These are phyloP conservation scores for Crataegus laevigata DNA, from an alignment of 306 rosid genomes.

Conservation along the genomic window DNA sequence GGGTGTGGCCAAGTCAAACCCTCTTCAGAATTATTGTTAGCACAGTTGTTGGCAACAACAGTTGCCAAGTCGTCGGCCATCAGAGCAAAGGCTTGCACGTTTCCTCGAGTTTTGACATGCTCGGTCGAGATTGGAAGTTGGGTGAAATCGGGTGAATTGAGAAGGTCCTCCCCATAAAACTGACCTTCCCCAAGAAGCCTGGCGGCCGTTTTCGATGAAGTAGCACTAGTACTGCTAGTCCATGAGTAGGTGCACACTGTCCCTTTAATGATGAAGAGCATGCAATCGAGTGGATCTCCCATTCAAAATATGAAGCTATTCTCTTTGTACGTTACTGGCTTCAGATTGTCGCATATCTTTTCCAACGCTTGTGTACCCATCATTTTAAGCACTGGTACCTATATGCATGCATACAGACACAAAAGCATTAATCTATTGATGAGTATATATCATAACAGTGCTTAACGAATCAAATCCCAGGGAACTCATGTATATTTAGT, in stretches of 20 bases:
- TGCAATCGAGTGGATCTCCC: conserved; percentile 8
- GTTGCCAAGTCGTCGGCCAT: not conserved
- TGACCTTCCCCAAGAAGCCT: not conserved
- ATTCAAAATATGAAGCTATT: not conserved
- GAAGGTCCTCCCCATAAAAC: conserved; percentile 5
- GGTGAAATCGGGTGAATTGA: conserved; percentile 21
- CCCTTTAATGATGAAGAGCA: conserved; percentile 1
- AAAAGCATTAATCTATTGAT: too few relatives aligned
- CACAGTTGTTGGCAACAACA: not conserved
- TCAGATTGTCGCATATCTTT: not conserved
- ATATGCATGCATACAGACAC: not conserved
- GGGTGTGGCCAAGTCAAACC: too few relatives aligned
- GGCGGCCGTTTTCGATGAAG: not conserved
- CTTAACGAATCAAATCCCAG: too few relatives aligned
- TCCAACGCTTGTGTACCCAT: not conserved
- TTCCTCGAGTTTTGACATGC: conserved; percentile 29
- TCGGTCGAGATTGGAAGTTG: conserved; percentile 34
- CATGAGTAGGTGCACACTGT: not conserved
- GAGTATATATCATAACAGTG: not conserved
- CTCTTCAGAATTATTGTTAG: not conserved
- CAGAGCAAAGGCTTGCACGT: conserved; percentile 28
- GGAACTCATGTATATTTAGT: too few relatives aligned
- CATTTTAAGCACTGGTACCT: not conserved
- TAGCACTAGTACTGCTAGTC: not conserved
- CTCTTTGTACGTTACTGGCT: not conserved